Evolutionary conservation across 768 basidiomycete genomes (phyloP), one percentile per base, ranked within the genome.

Genomic region (Tephrocybe sp.): DNA sequence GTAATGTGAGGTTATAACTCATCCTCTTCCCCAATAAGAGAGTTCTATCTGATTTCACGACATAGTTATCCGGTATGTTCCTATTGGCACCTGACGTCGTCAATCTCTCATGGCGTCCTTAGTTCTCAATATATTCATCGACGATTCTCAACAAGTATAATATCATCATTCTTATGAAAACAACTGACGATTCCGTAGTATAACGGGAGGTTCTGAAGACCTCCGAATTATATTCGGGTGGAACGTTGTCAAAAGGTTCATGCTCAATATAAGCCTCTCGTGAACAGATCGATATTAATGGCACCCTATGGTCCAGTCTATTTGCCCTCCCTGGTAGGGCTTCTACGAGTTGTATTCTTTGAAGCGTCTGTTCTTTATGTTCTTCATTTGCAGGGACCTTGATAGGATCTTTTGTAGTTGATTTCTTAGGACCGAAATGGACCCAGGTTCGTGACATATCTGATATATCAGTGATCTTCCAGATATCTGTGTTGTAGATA

Each of bases 121-220:
- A 87, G 82, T 92, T 93, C 61, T 83, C 86, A 15, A 68, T 94
- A 48, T 95, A 87, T 67, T 83, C 89, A 26, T 84, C 87, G 2
- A 83, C 84, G 6, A 78, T 94, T 56, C 74, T 89, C 3, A 68
- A 85, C 63, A 72, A 74, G 84, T 87, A 58, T n/a, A n/a, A n/a
- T n/a, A n/a, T n/a, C n/a, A n/a, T n/a, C n/a, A 64, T 67, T 19
- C 54, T 11, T 5, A 28, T 36, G 9, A 19, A 2, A 9, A 44
- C 8, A 37, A 35, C 24, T 19, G 15, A 26, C 27, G 12, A 15
- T 19, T 15, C 32, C 3, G 4, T 48, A 88, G 83, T 47, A 74
- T 92, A 51, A 84, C 83, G 8, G 83, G 85, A 32, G 66, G 70
- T 22, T 64, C 66, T 26, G 59, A 65, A 9, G 73, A 82, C 5